Conservation (phyloP, 495 filamentous ascomycete genomes). For the Cercophora newfieldiana region DNA sequence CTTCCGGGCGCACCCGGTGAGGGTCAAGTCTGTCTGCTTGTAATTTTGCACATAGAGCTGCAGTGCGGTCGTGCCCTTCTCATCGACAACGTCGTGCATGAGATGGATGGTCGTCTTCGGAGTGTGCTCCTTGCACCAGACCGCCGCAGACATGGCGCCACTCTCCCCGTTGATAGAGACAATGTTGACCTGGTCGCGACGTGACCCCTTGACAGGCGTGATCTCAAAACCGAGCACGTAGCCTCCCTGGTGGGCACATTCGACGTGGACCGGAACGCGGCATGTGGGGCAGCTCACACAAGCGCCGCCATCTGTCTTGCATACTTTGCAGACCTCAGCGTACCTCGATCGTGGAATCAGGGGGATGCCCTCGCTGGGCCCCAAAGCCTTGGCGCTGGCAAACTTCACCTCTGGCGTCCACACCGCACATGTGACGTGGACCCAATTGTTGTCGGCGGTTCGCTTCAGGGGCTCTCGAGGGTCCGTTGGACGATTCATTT, state of each 20-base stretch:
- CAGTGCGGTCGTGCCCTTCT: conserved; percentile 66
- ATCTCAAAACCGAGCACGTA: conserved; percentile 89
- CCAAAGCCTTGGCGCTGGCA: conserved; percentile 74
- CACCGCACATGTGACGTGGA: conserved; percentile 90
- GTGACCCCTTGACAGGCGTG: conserved; percentile 82
- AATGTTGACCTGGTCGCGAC: conserved; percentile 71
- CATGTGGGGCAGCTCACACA: conserved; percentile 84
- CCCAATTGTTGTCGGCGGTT: conserved; percentile 94
- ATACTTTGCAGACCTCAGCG: conserved; percentile 78
- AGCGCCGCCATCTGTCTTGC: conserved; percentile 69
- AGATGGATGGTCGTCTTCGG: conserved; percentile 70
- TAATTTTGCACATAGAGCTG: conserved; percentile 83
- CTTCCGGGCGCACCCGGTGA: conserved; percentile 90
- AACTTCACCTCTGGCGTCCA: conserved; percentile 93
- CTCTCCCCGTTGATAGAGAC: conserved; percentile 74
- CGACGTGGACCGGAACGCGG: conserved; percentile 78
- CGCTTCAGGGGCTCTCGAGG: conserved; percentile 92
- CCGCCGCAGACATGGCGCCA: conserved; percentile 71
- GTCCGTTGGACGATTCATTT: conserved; percentile 73
- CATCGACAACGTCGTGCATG: conserved; percentile 70
- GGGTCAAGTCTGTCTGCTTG: conserved; percentile 88
- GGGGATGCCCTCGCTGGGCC: conserved; percentile 84
- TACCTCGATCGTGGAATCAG: conserved; percentile 68
- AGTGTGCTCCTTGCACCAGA: conserved; percentile 89
- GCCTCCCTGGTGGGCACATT: conserved; percentile 81